phyloP scores from a whole-genome alignment of 2,329 filamentous ascomycete genomes.

The Ophiocordyceps robertsii region DNA sequence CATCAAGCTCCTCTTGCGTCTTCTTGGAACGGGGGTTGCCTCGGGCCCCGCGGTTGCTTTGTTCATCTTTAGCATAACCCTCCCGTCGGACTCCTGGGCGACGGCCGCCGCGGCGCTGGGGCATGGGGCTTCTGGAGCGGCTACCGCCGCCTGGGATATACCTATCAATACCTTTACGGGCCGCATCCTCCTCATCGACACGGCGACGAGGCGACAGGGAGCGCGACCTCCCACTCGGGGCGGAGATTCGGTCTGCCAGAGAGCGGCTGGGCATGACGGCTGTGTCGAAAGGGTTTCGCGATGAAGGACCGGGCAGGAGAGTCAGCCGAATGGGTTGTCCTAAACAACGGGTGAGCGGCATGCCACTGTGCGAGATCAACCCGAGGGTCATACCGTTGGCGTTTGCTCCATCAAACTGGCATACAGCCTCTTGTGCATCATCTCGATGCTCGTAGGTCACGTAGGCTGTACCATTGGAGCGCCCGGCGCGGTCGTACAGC shows the following conservation, averaged over 20 bases:
- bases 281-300: constrained; percentile 43
- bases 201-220: constrained; percentile 40
- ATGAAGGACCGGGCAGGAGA: constrained; percentile 40
- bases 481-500: constrained; percentile 75
- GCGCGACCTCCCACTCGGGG: constrained; percentile 43
- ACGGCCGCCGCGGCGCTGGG: constrained; percentile 36
- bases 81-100: constrained; percentile 37
- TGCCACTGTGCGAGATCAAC: background rate
- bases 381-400: constrained; percentile 48
- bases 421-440: constrained; percentile 63
- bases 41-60: constrained; percentile 24
- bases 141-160: constrained; percentile 53
- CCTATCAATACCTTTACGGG: constrained; percentile 59
- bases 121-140: constrained; percentile 47
- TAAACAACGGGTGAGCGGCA: constrained; percentile 11
- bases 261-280: constrained; percentile 42
- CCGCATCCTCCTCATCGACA: constrained; percentile 40
- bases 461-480: constrained; percentile 73
- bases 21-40: constrained; percentile 54
- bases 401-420: constrained; percentile 79
- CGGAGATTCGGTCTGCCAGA: constrained; percentile 47
- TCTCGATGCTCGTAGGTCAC: constrained; percentile 62
- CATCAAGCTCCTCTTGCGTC: constrained; percentile 83
- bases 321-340: constrained; percentile 70
- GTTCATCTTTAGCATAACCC: constrained; percentile 13